Percentiles rank a stretch among this genome's conserved stretches.
Evolutionary conservation across 139 green algal genomes (phyloP).

Genomic region (Eudorina sp.): DNA sequence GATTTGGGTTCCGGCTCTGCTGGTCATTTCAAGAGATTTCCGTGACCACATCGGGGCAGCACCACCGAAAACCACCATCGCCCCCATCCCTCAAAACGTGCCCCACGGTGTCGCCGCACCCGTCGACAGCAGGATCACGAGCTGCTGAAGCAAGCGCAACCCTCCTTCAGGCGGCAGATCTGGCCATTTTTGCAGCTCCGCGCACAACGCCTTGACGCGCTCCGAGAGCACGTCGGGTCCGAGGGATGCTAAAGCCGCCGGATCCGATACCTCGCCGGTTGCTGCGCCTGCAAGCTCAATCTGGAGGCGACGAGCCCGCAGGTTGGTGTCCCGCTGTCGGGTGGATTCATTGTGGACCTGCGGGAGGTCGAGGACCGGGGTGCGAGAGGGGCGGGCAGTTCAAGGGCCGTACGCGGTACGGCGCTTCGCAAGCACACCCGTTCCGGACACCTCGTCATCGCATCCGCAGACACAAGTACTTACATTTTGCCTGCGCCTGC

Average conservation of each 20-base stretch:
- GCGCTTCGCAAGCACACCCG: too few relatives aligned
- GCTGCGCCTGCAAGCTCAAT: conserved; percentile 7
- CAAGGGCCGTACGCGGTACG: neutral
- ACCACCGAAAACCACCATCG: too few relatives aligned
- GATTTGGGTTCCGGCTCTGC: too few relatives aligned
- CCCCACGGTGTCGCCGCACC: neutral
- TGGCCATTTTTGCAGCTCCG: neutral
- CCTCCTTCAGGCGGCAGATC: neutral
- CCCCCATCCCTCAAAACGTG: too few relatives aligned
- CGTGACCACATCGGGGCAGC: too few relatives aligned
- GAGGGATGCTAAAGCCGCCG: neutral
- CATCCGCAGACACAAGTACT: neutral
- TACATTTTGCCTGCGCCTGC: conserved; percentile 23
- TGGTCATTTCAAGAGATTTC: too few relatives aligned
- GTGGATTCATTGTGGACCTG: conserved; percentile 34
- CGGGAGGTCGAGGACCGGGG: neutral
- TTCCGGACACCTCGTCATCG: too few relatives aligned
- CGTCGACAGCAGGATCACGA: conserved; percentile 12
- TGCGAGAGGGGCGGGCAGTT: neutral
- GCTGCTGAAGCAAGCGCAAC: conserved; percentile 23
- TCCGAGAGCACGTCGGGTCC: conserved; percentile 22
- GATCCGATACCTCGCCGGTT: neutral
- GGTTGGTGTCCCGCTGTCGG: conserved; percentile 24
- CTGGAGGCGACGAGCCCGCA: conserved; percentile 27
- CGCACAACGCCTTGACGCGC: neutral